Evolutionary conservation across 2,329 filamentous ascomycete species (phyloP), one percentile per base, ranked within the genome.

Genomic region (Penicillium psychrosexuale): DNA sequence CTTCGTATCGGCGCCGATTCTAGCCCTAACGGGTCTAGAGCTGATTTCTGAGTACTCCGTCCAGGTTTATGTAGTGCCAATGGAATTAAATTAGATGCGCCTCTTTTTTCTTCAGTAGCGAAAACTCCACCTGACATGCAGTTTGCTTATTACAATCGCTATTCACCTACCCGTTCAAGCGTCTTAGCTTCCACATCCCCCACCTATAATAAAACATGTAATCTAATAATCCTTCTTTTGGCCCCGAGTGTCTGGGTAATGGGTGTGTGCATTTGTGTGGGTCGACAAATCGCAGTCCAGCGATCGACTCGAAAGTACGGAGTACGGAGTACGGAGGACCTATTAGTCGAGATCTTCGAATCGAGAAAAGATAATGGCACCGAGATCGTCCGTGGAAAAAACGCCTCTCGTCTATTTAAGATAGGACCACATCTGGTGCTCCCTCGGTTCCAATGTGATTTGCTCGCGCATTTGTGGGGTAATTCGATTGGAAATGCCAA

Each of bases 221-320:
- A 39, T 39, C 37, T 39, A 39, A 42, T 33, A 33, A 33, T 33
- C 31, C 31, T 33, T 33, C 31, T 33, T 27, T 27, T 13, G 39
- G 19, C 39, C 53, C 61, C 62, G 61, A 61, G 48, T 46, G 39
- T 57, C 51, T 65, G 61, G 62, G 19, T 57, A 58, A 58, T 54
- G 53, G 56, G 45, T 45, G 54, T 59, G 56, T 55, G 51, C 56
- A 46, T 53, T 61, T 58, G 57, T 53, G 55, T 61, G 60, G 61
- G 46, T 60, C 57, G 47, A 40, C 34, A 43, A 55, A 47, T 55
- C 55, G 56, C 56, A 28, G 36, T 46, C 30, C 27, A 28, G 36
- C 49, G 55, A 58, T 59, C 53, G 44, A 57, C 37, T 39, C 22
- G 22, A 24, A 24, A 19, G 19, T 19, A 27, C 13, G 27, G 44